Conservation (phyloP, 257 asterid genomes). For the Primulina huaijiensis region DNA sequence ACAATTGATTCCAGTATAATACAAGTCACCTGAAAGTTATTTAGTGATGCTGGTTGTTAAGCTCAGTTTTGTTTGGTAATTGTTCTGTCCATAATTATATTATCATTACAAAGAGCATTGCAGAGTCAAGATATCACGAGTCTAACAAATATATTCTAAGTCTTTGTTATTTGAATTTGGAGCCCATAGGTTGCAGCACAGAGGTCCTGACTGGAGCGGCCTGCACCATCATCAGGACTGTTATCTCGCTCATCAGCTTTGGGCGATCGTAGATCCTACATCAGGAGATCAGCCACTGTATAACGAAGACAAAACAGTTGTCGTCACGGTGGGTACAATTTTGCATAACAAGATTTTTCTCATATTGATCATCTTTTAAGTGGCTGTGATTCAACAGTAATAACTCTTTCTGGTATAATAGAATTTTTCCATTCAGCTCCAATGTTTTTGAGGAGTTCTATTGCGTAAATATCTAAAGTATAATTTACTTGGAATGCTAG, state of each 20-base stretch:
- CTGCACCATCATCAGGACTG: conserved; percentile 71
- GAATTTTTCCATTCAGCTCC: not conserved
- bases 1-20: not conserved
- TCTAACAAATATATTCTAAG: conserved; percentile 1
- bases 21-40: not conserved
- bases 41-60: not conserved
- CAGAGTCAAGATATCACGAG: not conserved
- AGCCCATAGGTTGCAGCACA: conserved; percentile 75
- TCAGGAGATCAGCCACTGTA: conserved; percentile 97
- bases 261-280: conserved; percentile 93
- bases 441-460: not conserved
- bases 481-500: no score
- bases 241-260: conserved; percentile 93
- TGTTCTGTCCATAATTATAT: not conserved
- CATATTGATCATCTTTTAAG: conserved; percentile 14
- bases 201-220: conserved; percentile 99
- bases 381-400: not conserved
- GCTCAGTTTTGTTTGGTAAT: conserved; percentile 9
- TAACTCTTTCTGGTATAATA: conserved; percentile 10
- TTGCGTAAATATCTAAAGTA: conserved; percentile 18
- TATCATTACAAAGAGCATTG: not conserved
- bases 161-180: conserved; percentile 25
- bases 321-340: conserved; percentile 69
- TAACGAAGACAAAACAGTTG: conserved; percentile 90
- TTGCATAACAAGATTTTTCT: conserved; percentile 14